A percentile compares a stretch with the other conserved stretches of the same genome.
Evolutionary conservation across 805 yeast species (phyloP).

Genomic region (Starmerella vitae): DNA sequence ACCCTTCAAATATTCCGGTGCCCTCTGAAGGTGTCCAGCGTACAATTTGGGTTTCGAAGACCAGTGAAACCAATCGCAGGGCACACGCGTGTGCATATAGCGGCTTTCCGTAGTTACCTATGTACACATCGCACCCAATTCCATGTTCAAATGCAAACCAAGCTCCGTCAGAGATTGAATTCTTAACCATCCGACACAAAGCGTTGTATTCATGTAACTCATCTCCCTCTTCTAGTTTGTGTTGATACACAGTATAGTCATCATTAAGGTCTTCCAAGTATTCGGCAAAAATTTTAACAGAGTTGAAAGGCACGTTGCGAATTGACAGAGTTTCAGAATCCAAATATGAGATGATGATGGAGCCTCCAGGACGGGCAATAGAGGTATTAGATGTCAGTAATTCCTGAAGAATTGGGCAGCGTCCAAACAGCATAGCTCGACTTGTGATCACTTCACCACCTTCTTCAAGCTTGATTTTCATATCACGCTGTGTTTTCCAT

Average conservation of each 20-base stretch:
- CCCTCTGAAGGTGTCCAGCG: slow-evolving; percentile 9
- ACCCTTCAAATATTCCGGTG: not conserved
- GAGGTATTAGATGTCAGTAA: not conserved
- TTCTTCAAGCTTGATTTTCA: not conserved
- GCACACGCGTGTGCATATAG: slow-evolving; percentile 11
- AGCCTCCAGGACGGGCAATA: slow-evolving; percentile 13
- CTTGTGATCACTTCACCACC: slow-evolving; percentile 6
- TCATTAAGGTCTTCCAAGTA: slow-evolving; percentile 1
- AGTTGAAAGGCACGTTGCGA: slow-evolving; percentile 1
- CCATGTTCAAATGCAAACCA: slow-evolving; percentile 9
- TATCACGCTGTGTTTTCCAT: not conserved
- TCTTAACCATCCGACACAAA: slow-evolving; percentile 10
- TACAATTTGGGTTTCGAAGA: slow-evolving; percentile 10
- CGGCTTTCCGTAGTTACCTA: not conserved
- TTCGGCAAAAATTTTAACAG: slow-evolving; percentile 13
- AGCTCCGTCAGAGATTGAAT: slow-evolving; percentile 13
- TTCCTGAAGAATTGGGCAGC: slow-evolving; percentile 16
- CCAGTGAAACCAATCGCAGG: slow-evolving; percentile 11
- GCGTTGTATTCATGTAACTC: slow-evolving; percentile 14
- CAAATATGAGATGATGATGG: slow-evolving; percentile 1
- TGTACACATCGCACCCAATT: slow-evolving; percentile 14
- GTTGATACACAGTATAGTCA: no score
- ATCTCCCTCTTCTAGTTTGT: no score
- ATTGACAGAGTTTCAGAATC: not conserved
- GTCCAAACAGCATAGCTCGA: slow-evolving; percentile 13